Base-by-base conservation (phyloP, 345 rosid genomes). In the Dimocarpus longan region DNA sequence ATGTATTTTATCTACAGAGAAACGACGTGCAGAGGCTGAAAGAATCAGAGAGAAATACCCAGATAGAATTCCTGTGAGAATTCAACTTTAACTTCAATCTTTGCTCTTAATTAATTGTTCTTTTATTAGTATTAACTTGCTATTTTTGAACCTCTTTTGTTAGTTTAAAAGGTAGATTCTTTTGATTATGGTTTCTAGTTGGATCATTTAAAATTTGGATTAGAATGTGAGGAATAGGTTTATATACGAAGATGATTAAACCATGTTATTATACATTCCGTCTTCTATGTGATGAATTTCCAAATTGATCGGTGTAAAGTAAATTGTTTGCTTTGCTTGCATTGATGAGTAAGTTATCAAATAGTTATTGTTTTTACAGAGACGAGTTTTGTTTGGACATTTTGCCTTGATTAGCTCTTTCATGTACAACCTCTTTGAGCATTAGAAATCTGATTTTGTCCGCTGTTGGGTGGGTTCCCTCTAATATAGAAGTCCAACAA, bases 21-120 rank as follows among this genome's bases (percentile, higher is more conserved):
- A 91, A 85, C 88, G 97, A 60, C 87, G 84, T 11, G 90, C 92
- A 37, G 97, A 92, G 84, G 90, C 94, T 74, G 88, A 83, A 54
- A 88, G 94, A 85, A 92, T 92, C 70, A 89, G 86, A 79, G 94
- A 83, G 75, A 92, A 91, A 52, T 92, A 91, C 73, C 89, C 97
- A 5, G 94, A 89, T 66, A 86, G 97, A 76, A 85, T 92, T 82
- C 97, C 97, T 19, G 97, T 91, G 78, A 83, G 87, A 62, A 65
- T 74, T 50, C 5, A 22, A 11, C 56, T 19, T 32, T 70, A 19
- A 6, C 66, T 28, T 44, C 50, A 44, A n/a, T 62, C 26, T 48
- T 65, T 43, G 12, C 12, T 73, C 13, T 57, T 40, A 39, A 5
- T 59, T 16, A 6, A 32, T 32, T 32, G 37, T 71, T 59, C 42